These are phyloP conservation scores for Pisolithus orientalis DNA, from an alignment of 768 basidiomycete genomes.

Conservation along the genomic window DNA sequence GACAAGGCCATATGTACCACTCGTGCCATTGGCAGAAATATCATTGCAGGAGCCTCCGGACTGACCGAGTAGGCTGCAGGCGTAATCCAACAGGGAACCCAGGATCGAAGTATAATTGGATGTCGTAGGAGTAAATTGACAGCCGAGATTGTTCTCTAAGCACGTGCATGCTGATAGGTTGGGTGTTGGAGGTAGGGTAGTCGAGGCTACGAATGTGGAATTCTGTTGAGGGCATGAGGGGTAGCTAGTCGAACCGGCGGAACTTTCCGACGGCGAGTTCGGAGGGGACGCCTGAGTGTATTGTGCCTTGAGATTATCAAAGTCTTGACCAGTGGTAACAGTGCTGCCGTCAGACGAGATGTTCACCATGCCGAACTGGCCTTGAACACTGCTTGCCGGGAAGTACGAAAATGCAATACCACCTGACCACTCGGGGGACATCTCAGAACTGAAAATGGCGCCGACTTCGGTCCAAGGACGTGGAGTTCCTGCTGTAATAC, in stretches of 20 bases:
- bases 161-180: slow-evolving; percentile 77
- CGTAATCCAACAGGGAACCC: slow-evolving; percentile 57
- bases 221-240: slow-evolving; percentile 59
- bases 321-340: slow-evolving; percentile 67
- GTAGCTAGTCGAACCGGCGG: slow-evolving; percentile 44
- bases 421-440: slow-evolving; percentile 81
- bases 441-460: slow-evolving; percentile 64
- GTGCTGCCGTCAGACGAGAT: slow-evolving; percentile 60
- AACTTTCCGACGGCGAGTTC: slow-evolving; percentile 54
- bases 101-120: slow-evolving; percentile 54
- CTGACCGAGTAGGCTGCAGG: slow-evolving; percentile 61
- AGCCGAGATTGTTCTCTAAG: slow-evolving; percentile 59
- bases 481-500: slow-evolving; percentile 47
- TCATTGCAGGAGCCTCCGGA: slow-evolving; percentile 56
- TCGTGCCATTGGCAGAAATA: slow-evolving; percentile 66
- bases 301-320: slow-evolving; percentile 53
- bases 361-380: slow-evolving; percentile 82
- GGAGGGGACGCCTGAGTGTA: slow-evolving; percentile 53
- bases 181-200: slow-evolving; percentile 77
- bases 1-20: slow-evolving; percentile 71
- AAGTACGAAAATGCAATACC: slow-evolving; percentile 90
- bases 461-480: slow-evolving; percentile 77
- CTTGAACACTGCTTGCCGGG: slow-evolving; percentile 64
- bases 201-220: slow-evolving; percentile 56
- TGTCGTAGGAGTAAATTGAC: slow-evolving; percentile 62